phyloP scores from a whole-genome alignment of 2,329 filamentous ascomycete genomes.

The Xylaria sp. region DNA sequence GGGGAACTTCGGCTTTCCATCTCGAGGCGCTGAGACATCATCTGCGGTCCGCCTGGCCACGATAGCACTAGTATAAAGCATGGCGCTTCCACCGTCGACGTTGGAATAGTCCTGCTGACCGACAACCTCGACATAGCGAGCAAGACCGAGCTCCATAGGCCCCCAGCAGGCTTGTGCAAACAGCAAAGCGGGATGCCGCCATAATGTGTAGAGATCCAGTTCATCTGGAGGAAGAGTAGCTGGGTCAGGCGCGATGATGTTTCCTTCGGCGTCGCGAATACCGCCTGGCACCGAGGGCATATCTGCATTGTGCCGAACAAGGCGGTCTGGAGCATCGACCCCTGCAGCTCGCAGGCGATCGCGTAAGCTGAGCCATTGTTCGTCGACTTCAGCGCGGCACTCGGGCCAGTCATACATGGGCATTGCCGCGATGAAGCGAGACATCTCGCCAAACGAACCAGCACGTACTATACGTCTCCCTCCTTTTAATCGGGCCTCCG shows the following conservation, averaged over 20 bases:
- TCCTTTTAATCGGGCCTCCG: neutral
- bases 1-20: slow-evolving; percentile 23
- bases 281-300: slow-evolving; percentile 35
- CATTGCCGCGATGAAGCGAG: slow-evolving; percentile 33
- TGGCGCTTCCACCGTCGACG: slow-evolving; percentile 26
- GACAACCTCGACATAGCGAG: slow-evolving; percentile 26
- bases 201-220: slow-evolving; percentile 33
- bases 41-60: slow-evolving; percentile 22
- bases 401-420: slow-evolving; percentile 41
- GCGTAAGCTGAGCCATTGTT: slow-evolving; percentile 32
- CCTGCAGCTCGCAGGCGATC: slow-evolving; percentile 29
- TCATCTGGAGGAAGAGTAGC: slow-evolving; percentile 34
- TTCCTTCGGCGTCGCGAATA: slow-evolving; percentile 29
- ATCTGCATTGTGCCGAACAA: slow-evolving; percentile 36
- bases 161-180: slow-evolving; percentile 35
- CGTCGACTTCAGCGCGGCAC: slow-evolving; percentile 30
- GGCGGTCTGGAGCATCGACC: slow-evolving; percentile 29
- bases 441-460: neutral
- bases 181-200: slow-evolving; percentile 34
- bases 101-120: slow-evolving; percentile 37
- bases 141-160: slow-evolving; percentile 34
- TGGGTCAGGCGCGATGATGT: slow-evolving; percentile 33
- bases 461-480: no score
- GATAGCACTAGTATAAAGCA: slow-evolving; percentile 34
- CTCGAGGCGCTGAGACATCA: slow-evolving; percentile 16